Evolutionary conservation across 1,139 yeast species (phyloP), one percentile per base, ranked within the genome.

Genomic region (Pichia sp.): DNA sequence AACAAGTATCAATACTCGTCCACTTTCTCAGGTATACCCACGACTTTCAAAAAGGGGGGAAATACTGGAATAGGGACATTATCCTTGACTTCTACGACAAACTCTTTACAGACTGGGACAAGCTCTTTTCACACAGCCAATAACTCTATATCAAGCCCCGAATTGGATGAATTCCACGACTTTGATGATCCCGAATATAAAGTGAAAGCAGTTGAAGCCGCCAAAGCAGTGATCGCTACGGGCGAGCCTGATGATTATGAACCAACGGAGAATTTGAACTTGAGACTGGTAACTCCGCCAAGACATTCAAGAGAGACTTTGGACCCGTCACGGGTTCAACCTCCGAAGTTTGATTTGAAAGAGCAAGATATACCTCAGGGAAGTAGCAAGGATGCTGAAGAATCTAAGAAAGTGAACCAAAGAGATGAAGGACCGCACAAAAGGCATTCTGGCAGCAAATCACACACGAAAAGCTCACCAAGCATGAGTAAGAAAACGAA

Each of bases 1-100:
- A 4, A 22, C 9, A n/a, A n/a, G n/a, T n/a, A n/a, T n/a, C n/a
- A n/a, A n/a, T n/a, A n/a, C n/a, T n/a, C n/a, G n/a, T n/a, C n/a
- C n/a, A n/a, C n/a, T n/a, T n/a, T n/a, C n/a, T n/a, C n/a, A n/a
- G n/a, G n/a, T n/a, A n/a, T n/a, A n/a, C n/a, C n/a, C n/a, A n/a
- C n/a, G n/a, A n/a, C n/a, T n/a, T n/a, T n/a, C n/a, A n/a, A n/a
- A n/a, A n/a, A n/a, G n/a, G n/a, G n/a, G n/a, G n/a, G n/a, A n/a
- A n/a, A n/a, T n/a, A n/a, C n/a, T n/a, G n/a, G n/a, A n/a, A 41
- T 9, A 15, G 14, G 22, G 16, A 32, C 14, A 11, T 19, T 26
- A 13, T 15, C 26, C 13, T 11, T 31, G 6, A 25, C 27, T 9
- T 25, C 27, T 8, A 25, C 27, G 9, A 5, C 15, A 3, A 23